Evolutionary conservation across 148 eudicot genomes (phyloP), one percentile per base, ranked within the genome.

Genomic region (Pharnaceum exiguum): DNA sequence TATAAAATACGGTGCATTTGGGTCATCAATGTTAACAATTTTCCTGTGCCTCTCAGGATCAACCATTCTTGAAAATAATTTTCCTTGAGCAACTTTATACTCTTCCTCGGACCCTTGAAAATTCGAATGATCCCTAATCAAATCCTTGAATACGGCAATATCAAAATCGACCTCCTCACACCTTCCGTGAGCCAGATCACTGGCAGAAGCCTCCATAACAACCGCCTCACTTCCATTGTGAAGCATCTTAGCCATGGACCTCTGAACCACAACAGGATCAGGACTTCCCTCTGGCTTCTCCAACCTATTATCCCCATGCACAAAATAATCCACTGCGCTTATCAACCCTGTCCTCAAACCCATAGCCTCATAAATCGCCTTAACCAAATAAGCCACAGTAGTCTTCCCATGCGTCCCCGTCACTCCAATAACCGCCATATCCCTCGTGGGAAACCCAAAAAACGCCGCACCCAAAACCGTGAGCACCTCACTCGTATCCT

Each of bases 261-360:
- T 94, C 78, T 94, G 99, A 61, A 86, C 75, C 59, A 69, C 60
- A 73, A 94, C 89, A 56, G 83, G 77, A 82, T 89, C 96, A 1
- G 83, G 79, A 24, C 72, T 70, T 4, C 48, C 75, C 13, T 66
- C 63, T 27, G 82, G 74, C 1, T 77, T 58, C 9, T 93, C 96
- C 83, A 93, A 71, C 60, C 74, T 84, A 66, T 81, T 89, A 63
- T 89, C 89, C 46, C 99, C 99, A 54, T 89, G 89, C 36, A 94
- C 66, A 70, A 77, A 94, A 52, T 83, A 65, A 0, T 73, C 96
- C n/a, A 94, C 99, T 0, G 89, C 77, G 67, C 87, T 89, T 74
- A 94, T 65, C 87, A 94, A 67, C 56, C 99, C 99, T 2, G 96
- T 89, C 51, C 96, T 85, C 77, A 94, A 77, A 44, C 99, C 99